Conservation (phyloP, 495 filamentous ascomycete species). For the Penicillium longicatenatum region DNA sequence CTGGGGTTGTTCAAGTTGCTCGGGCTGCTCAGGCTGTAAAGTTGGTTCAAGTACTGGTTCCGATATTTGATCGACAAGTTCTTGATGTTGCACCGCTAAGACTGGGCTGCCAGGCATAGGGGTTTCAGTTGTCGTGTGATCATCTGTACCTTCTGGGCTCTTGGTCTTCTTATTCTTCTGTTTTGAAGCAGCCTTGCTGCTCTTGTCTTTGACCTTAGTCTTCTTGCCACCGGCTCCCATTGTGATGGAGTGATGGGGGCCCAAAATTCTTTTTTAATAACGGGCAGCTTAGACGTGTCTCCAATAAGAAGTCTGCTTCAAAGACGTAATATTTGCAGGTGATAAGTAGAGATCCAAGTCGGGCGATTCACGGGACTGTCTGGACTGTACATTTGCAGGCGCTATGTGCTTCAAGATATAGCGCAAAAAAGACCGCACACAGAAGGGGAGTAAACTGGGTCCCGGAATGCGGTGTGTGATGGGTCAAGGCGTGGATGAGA, state of each 20-base stretch:
- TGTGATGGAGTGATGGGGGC: conserved; percentile 37
- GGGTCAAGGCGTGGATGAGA: conserved; percentile 21
- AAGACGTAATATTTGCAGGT: conserved; percentile 16
- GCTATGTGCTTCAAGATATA: conserved; percentile 41
- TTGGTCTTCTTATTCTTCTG: conserved; percentile 47
- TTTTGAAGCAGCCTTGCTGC: conserved; percentile 35
- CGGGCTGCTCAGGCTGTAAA: not conserved
- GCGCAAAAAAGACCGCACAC: conserved; percentile 29
- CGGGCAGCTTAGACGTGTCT: conserved; percentile 42
- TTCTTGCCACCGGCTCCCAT: conserved; percentile 43
- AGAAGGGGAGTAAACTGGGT: conserved; percentile 8
- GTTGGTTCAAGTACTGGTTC: conserved; percentile 25
- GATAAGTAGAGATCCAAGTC: conserved; percentile 36
- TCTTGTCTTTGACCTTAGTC: conserved; percentile 38
- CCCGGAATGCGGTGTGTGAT: conserved; percentile 14
- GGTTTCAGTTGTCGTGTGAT: conserved; percentile 32
- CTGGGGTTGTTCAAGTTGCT: not conserved
- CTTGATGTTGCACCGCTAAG: conserved; percentile 27
- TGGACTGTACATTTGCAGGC: conserved; percentile 40
- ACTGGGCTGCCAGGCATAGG: conserved; percentile 29
- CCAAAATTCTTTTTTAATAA: conserved; percentile 26
- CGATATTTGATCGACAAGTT: conserved; percentile 18
- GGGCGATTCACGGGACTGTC: conserved; percentile 32
- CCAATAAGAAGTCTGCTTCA: conserved; percentile 37
- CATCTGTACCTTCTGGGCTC: conserved; percentile 36